Base-by-base conservation (phyloP, 1,284 basidiomycete species). In the Cerrena zonata region DNA sequence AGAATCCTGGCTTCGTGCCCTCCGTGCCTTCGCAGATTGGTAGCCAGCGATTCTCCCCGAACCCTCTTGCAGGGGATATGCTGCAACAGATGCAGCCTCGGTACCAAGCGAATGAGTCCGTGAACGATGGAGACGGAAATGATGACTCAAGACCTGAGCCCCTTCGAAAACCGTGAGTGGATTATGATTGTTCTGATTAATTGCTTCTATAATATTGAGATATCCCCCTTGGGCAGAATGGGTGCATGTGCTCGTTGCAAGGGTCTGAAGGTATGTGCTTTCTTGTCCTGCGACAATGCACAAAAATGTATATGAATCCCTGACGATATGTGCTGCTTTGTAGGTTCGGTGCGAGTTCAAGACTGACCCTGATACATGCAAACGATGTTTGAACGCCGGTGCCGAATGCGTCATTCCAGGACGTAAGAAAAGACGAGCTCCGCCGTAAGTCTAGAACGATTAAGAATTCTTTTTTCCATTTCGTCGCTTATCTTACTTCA, bases 401-500 rank as follows among this genome's bases (percentile, higher is more conserved):
- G 78, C 86, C 53, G 83, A 86, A 49, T 90, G 87, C 58, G 68
- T 81, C 40, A 86, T 86, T 45, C 86, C 86, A 25, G 84, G 84
- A n/a, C 73, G 81, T 52, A 88, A 86, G 66, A 83, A 84, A 58
- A 80, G 85, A 51, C 72, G 82, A 47, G 76, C 83, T n/a, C 85
- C 85, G 48, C 86, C 84, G 86, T 89, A 66, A 63, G 84, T 69
- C n/a, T n/a, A n/a, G n/a, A n/a, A 39, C 45, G 15, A 47, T 25
- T 46, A 38, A 42, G 50, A 18, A 10, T 41, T 41, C 7, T 41
- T 10, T 22, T 41, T 22, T 18, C 12, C 7, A 27, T 5, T 18
- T 13, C 18, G 37, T 38, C 21, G 10, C 23, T 38, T 11, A 24
- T 41, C 2, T 2, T 11, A 36, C 18, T 12, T 30, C 25, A 30